phyloP scores from a whole-genome alignment of 164 flowering plant species.

The Aristolochia fimbriata region DNA sequence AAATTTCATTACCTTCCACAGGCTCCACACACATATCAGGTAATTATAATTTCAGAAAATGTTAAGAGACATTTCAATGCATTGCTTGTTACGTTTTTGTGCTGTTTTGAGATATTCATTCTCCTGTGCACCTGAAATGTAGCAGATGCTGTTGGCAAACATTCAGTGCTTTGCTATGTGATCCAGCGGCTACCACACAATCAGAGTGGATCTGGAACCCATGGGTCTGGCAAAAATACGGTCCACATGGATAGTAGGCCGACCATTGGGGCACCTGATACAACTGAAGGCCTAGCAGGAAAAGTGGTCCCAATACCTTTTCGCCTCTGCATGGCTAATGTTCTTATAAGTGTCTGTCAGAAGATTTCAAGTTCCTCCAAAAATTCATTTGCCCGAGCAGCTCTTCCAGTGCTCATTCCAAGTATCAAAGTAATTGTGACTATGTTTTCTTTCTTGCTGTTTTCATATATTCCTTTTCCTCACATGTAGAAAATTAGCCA shows the following conservation, averaged over 20 bases:
- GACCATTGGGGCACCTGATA: background rate
- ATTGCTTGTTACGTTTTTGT: background rate
- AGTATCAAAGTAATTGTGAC: constrained; percentile 32
- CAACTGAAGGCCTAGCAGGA: background rate
- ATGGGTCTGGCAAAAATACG: background rate
- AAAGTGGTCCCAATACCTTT: constrained; percentile 28
- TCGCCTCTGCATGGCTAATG: constrained; percentile 90
- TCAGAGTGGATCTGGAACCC: background rate
- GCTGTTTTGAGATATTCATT: background rate
- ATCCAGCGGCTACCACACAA: constrained; percentile 15
- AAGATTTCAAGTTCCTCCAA: constrained; percentile 51
- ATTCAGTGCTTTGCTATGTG: constrained; percentile 32
- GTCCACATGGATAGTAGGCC: background rate
- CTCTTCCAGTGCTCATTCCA: constrained; percentile 42
- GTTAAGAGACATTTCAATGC: too few relatives aligned
- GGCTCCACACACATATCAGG: constrained; percentile 8
- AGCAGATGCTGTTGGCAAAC: constrained; percentile 19
- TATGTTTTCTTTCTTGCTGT: background rate
- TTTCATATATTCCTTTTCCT: background rate
- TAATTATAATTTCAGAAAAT: constrained; percentile 8
- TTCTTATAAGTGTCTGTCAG: constrained; percentile 79
- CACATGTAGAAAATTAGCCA: background rate
- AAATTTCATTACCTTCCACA: constrained; percentile 22
- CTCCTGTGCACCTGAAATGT: background rate
- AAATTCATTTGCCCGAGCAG: constrained; percentile 33